Percentiles rank a stretch among this genome's conserved stretches.
Conservation (phyloP, 306 rosid species). For the Prunus fruticosa region DNA sequence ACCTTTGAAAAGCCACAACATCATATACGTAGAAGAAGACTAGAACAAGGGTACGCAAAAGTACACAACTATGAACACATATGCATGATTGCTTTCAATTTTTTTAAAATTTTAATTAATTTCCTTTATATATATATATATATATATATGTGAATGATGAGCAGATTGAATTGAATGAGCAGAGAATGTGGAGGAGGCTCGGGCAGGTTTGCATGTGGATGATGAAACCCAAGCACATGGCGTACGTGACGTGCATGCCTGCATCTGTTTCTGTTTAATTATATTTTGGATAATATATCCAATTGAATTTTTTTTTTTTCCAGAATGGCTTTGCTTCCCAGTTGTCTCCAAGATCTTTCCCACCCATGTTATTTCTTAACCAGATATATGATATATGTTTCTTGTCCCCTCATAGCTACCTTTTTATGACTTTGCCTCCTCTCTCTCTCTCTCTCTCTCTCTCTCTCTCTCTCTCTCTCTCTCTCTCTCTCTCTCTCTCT, state of each 20-base stretch:
- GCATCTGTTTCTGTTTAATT: neutral
- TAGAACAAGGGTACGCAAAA: conserved; percentile 2
- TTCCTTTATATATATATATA: neutral
- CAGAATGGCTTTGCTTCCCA: conserved; percentile 42
- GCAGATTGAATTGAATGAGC: neutral
- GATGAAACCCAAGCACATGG: conserved; percentile 61
- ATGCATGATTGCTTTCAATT: neutral
- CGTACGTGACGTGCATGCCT: conserved; percentile 54
- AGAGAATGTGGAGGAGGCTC: neutral
- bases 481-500: neutral
- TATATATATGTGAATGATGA: neutral
- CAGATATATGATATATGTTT: conserved; percentile 28
- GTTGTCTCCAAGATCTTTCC: conserved; percentile 25
- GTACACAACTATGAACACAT: conserved; percentile 2
- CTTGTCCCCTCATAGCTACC: conserved; percentile 41
- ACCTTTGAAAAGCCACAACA: neutral
- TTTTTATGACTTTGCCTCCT: neutral
- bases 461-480: no score
- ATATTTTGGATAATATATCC: conserved; percentile 37
- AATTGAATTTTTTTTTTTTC: neutral
- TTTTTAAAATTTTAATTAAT: neutral
- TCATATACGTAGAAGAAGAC: neutral
- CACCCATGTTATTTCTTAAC: conserved; percentile 55
- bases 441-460: no score
- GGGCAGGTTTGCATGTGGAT: conserved; percentile 42